Conservation (phyloP, 257 asterid species). For the Solanum etuberosum region DNA sequence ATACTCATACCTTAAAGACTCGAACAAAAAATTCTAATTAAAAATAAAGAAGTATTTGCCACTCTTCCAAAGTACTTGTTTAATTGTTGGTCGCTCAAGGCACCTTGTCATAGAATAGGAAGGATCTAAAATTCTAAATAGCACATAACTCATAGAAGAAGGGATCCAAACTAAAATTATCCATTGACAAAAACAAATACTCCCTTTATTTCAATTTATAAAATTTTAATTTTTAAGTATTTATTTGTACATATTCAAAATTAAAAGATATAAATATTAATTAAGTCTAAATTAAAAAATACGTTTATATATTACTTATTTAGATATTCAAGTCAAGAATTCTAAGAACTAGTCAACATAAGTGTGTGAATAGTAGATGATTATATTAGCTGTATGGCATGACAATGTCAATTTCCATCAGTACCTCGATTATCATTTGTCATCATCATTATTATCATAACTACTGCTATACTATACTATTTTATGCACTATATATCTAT, state of each 20-base stretch:
- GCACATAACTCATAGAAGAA: not conserved
- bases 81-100: not conserved
- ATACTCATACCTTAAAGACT: no score
- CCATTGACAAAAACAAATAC: no score
- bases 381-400: not conserved
- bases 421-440: not conserved
- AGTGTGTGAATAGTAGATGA: not conserved
- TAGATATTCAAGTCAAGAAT: not conserved
- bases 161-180: not conserved
- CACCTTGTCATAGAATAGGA: not conserved
- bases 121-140: not conserved
- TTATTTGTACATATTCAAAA: no score
- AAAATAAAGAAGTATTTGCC: rapidly evolving
- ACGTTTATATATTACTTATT: no score
- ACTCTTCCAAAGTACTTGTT: no score
- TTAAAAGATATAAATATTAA: no score
- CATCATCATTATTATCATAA: not conserved
- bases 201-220: no score
- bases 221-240: no score
- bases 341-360: not conserved
- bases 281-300: rapidly evolving
- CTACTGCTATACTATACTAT: not conserved
- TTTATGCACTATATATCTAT: not conserved
- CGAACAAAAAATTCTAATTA: no score
- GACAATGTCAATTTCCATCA: not conserved